Base-by-base conservation (phyloP, 2,329 filamentous ascomycete species). In the Mollisia scopiformis region DNA sequence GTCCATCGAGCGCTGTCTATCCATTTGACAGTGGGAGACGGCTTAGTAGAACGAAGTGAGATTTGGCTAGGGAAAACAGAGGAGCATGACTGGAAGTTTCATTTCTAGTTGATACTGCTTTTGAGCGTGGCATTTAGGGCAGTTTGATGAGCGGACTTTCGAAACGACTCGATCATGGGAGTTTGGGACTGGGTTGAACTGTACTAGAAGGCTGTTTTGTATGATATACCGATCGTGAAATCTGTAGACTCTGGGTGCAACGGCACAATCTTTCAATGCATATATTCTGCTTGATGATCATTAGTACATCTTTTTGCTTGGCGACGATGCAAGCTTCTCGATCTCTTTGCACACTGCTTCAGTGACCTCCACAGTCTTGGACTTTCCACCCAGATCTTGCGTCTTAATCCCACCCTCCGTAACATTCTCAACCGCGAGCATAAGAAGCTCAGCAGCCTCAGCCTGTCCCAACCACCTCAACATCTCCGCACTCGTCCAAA, bases 401-500 rank as follows among this genome's bases (percentile, higher is more conserved):
- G 84, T 86, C 30, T 80, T 70, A n/a, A 84, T 73, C 0, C 82
- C 82, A 7, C 75, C 75, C 60, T 80, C 82, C 28, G 79, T 83
- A 0, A 86, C 82, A 3, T 73, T 76, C 69, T 86, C 82, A 0
- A 86, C 81, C 7, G 76, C 78, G 4, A 80, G 76, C 75, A 87
- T 79, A 56, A 86, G 67, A 25, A 75, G 75, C 5, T 76, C 74
- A 0, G 80, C 78, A 0, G 83, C 84, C 1, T 81, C 76, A 23
- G 80, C 76, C 66, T 86, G 80, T 0, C 84, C 83, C 0, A 87
- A 73, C 84, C 84, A 86, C 11, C 74, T 75, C 28, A 87, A 69
- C 84, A 86, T 85, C 70, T 86, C 84, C 0, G 79, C 78, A 1
- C 81, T 83, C 1, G 81, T 84, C 70, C 84, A 87, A 70, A 87